Base-by-base conservation (phyloP, 2,329 filamentous ascomycete species). In the Aureobasidium sp. region DNA sequence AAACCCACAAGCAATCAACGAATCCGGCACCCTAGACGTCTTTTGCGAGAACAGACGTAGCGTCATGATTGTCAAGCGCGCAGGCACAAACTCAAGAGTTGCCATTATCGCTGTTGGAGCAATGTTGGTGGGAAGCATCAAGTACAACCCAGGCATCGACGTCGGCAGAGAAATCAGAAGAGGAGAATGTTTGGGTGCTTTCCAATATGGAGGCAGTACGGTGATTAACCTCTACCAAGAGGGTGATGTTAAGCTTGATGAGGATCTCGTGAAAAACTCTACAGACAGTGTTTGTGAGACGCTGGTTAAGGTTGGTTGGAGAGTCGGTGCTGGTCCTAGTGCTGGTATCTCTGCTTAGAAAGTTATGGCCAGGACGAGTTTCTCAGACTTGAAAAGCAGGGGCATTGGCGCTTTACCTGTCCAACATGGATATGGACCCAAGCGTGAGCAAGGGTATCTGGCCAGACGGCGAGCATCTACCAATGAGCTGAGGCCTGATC, bases 61-160 rank as follows among this genome's bases (percentile, higher is more conserved):
- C 3, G 73, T 77, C 36, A 77, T 77, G 75, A 62, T 72, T 41
- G 53, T 77, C 29, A 65, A 68, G 30, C 69, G 74, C 1, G 61
- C 59, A 1, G 65, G 62, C 1, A 74, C 70, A 1, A 68, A 69
- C 0, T 62, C 65, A 13, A 68, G 65, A 0, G 66, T 77, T 16
- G 74, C 72, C 0, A 63, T 78, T 27, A 66, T 78, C n/a, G 76
- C 76, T 5, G 74, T 77, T 1, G 76, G 76, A 8, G 76, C 76
- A 2, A 78, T 78, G 76, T 67, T 78, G 29, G 76, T 78, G 0
- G 76, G 76, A 3, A 74, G 70, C 27, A 76, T 78, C 63, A 71
- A 70, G 48, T 77, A 77, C 62, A 70, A 74, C n/a, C 55, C 65
- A 13, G 75, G 71, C 30, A 66, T 75, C n/a, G 66, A 68, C 30